Base-by-base conservation (phyloP, 2,329 filamentous ascomycete species). In the Teratosphaeriaceae sp. region DNA sequence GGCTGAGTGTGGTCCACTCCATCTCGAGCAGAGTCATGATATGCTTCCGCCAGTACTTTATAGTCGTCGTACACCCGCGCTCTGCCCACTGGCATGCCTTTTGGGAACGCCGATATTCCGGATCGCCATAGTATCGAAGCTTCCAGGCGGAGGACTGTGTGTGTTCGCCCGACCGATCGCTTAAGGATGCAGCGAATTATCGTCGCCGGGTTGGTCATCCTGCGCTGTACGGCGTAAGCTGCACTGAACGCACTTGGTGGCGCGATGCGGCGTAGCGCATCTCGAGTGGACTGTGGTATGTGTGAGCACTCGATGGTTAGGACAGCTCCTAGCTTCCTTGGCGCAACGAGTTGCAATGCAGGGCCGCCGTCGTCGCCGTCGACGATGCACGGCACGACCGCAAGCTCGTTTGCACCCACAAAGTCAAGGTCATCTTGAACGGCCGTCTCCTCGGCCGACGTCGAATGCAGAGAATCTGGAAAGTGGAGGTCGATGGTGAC, bases 401-500 rank as follows among this genome's bases (percentile, higher is more conserved):
- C 21, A 18, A 56, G 36, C 7, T 35, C 40, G 13, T 51, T 40
- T 11, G 47, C 35, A 3, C 41, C 38, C 4, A 46, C 40, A 20
- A 58, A 60, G 7, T 54, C 46, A 13, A 55, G 41, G 40, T 59
- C 52, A 13, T 45, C 48, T 5, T 35, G 35, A 9, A 57, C 40
- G 1, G 46, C 41, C 18, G 47, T 31, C 1, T 24, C 20, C 5
- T 38, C 46, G 1, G 49, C 45, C 2, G 42, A 23, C 19, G 45
- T 43, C 2, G 42, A 33, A 2, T 43, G 34, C 5, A 48, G 33
- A 4, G 54, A 51, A 18, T 55, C 48, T 7, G 51, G 50, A 23
- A 61, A 61, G 21, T 54, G 43, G 2, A 62, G 46, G 24, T 62
- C 58, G 48, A 61, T 48, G 3, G 47, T 31, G 12, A 56, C 51